Evolutionary conservation across 306 rosid genomes (phyloP).

Genomic region (Dalbergia cultrata): DNA sequence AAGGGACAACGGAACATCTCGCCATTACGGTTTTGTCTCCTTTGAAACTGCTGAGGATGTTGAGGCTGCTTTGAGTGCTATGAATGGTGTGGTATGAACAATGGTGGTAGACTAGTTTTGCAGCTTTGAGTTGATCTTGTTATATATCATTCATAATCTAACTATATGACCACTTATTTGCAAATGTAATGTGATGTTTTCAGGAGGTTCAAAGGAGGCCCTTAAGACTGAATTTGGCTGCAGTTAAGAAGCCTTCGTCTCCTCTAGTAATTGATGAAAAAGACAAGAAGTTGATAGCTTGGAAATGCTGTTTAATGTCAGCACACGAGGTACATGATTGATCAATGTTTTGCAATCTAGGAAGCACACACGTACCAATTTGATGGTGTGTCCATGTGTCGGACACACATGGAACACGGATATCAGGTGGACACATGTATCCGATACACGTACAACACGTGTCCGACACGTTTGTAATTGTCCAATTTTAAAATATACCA

Average conservation of each 20-base stretch:
- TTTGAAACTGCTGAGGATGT: constrained; percentile 68
- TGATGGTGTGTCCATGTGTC: too few relatives aligned
- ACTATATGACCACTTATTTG: constrained; percentile 22
- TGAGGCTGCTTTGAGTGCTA: constrained; percentile 62
- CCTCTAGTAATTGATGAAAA: constrained; percentile 34
- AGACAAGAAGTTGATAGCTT: constrained; percentile 43
- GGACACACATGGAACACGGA: too few relatives aligned
- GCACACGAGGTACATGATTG: constrained; percentile 45
- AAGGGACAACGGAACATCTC: constrained; percentile 68
- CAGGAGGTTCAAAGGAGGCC: constrained; percentile 83
- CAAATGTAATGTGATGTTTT: constrained; percentile 9
- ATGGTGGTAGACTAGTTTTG: constrained; percentile 19
- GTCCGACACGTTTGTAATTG: too few relatives aligned
- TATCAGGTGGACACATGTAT: too few relatives aligned
- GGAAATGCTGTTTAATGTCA: constrained; percentile 56
- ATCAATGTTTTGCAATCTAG: not conserved
- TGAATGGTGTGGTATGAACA: constrained; percentile 78
- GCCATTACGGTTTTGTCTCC: constrained; percentile 81
- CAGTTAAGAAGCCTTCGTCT: constrained; percentile 49
- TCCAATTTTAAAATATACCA: too few relatives aligned
- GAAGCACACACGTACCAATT: not conserved
- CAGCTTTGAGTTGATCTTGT: not conserved
- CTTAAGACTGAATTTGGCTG: constrained; percentile 67
- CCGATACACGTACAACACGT: too few relatives aligned
- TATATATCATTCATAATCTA: not conserved